phyloP scores from a whole-genome alignment of 257 asterid species.

The Jaltomata sinuosa region DNA sequence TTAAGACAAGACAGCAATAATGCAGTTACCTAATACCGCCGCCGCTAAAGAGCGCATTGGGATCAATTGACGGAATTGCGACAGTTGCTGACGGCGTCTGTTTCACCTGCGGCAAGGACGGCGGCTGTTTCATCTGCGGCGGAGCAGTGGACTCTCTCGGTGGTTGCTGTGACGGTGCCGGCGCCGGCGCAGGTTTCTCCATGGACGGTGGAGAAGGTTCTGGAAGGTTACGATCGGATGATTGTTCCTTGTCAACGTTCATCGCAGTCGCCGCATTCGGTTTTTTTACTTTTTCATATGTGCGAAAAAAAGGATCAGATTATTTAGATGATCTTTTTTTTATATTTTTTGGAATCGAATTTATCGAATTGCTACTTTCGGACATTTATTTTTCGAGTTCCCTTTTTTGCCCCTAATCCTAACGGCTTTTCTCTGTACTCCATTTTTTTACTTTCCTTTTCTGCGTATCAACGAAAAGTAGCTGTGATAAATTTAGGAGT shows the following conservation, averaged over 20 bases:
- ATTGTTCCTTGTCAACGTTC: constrained; percentile 3
- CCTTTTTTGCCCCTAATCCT: background rate
- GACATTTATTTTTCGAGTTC: background rate
- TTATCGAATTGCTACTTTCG: background rate
- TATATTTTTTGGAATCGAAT: background rate
- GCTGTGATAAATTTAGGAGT: background rate
- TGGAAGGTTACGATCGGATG: background rate
- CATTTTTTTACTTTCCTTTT: background rate
- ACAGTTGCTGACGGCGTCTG: constrained; percentile 5
- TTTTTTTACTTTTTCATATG: background rate
- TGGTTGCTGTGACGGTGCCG: constrained; percentile 9
- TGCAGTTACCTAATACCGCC: constrained; percentile 49
- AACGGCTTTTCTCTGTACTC: background rate
- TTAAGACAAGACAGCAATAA: background rate
- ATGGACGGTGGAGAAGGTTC: background rate
- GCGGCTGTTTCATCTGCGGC: constrained; percentile 3
- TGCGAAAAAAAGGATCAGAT: background rate
- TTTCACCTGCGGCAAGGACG: background rate
- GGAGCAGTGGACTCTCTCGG: background rate
- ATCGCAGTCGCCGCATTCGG: constrained; percentile 11
- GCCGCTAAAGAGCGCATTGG: constrained; percentile 42
- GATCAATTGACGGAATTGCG: constrained; percentile 27
- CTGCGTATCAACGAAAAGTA: background rate
- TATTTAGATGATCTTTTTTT: background rate
- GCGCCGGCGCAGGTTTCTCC: background rate